phyloP scores from a whole-genome alignment of 2,329 filamentous ascomycete species.

The Epichloe typhina region DNA sequence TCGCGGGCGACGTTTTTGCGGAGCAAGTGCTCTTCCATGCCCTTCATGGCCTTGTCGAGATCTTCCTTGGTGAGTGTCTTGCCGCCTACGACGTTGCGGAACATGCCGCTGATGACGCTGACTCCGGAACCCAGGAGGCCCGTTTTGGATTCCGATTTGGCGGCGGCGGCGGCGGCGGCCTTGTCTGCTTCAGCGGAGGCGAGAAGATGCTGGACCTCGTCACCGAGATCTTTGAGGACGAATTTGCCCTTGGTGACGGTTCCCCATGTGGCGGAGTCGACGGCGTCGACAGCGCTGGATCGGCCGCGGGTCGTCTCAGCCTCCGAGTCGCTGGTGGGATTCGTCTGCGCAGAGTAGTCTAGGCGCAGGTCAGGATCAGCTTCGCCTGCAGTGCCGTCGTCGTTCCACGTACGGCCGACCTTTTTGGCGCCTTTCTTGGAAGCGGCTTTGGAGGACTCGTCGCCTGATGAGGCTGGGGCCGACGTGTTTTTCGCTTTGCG shows the following conservation, averaged over 20 bases:
- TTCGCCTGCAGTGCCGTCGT: conserved; percentile 76
- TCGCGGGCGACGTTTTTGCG: conserved; percentile 95
- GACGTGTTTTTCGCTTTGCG: conserved; percentile 56
- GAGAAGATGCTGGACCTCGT: conserved; percentile 85
- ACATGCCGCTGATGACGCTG: conserved; percentile 73
- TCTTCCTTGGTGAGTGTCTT: conserved; percentile 84
- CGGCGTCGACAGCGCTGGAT: conserved; percentile 52
- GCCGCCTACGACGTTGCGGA: conserved; percentile 89
- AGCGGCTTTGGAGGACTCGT: conserved; percentile 49
- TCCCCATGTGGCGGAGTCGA: conserved; percentile 74
- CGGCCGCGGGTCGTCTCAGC: conserved; percentile 31
- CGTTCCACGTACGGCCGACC: conserved; percentile 85
- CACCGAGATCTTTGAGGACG: conserved; percentile 81
- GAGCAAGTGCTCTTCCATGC: conserved; percentile 89
- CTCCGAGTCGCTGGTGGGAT: conserved; percentile 40
- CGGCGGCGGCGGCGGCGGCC: conserved; percentile 24
- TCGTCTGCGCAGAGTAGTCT: conserved; percentile 69
- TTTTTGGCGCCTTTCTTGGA: conserved; percentile 42
- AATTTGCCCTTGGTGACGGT: conserved; percentile 83
- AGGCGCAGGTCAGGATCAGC: conserved; percentile 59
- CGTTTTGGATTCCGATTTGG: conserved; percentile 35
- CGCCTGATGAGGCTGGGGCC: conserved; percentile 64
- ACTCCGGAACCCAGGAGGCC: conserved; percentile 69
- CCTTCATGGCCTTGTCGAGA: conserved; percentile 81
- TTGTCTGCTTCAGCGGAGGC: conserved; percentile 62